Evolutionary conservation across 176 grass and related monocot species (phyloP).

Genomic region (Pontederia paniculata): DNA sequence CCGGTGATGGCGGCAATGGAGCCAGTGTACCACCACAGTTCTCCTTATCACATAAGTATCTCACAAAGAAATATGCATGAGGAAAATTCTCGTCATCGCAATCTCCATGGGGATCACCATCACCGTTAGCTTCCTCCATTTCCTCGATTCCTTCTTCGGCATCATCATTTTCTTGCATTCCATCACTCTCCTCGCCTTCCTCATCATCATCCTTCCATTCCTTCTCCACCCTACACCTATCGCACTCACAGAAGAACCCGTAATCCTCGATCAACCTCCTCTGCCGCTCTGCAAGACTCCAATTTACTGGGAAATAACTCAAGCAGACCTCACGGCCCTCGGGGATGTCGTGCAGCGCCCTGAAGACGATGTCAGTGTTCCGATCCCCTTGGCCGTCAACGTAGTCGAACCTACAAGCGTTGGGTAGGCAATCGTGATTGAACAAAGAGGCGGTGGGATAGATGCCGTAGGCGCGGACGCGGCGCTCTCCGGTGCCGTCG

Average conservation of each 20-base stretch:
- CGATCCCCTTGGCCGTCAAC: constrained; percentile 30
- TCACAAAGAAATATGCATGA: constrained; percentile 59
- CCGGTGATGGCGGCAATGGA: constrained; percentile 38
- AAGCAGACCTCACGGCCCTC: constrained; percentile 69
- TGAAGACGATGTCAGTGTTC: constrained; percentile 54
- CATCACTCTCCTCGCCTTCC: constrained; percentile 30
- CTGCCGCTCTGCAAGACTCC: constrained; percentile 44
- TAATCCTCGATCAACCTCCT: constrained; percentile 53
- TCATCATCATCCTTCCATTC: constrained; percentile 51
- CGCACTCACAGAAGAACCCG: constrained; percentile 68
- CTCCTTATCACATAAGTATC: constrained; percentile 53
- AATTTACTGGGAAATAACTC: constrained; percentile 67
- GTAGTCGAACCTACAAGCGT: constrained; percentile 66
- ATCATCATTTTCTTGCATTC: constrained; percentile 40
- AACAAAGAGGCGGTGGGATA: constrained; percentile 50
- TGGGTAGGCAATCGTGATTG: constrained; percentile 91
- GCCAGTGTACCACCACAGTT: constrained; percentile 66
- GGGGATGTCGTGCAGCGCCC: constrained; percentile 53
- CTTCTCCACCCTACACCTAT: constrained; percentile 70
- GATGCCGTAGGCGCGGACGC: constrained; percentile 44
- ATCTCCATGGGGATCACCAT: constrained; percentile 7
- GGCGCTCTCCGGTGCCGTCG: constrained; percentile 21
- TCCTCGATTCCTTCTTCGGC: constrained; percentile 20
- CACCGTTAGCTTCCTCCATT: constrained; percentile 10
- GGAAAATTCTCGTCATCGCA: constrained; percentile 31